Evolutionary conservation across 495 filamentous ascomycete genomes (phyloP), one percentile per base, ranked within the genome.

Genomic region (Xanthoparmelia taractica): DNA sequence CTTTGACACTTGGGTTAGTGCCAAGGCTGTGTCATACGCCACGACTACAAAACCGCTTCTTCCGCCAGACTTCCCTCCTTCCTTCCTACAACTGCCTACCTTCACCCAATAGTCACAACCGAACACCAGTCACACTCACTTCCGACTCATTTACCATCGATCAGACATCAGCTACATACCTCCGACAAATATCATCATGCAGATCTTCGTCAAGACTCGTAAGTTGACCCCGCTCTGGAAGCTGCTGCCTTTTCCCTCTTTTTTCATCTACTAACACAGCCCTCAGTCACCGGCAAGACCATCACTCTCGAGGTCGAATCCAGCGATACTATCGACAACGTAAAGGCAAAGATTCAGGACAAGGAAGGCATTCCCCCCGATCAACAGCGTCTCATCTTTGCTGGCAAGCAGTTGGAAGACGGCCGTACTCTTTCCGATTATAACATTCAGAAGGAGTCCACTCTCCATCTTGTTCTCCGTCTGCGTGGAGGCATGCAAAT

Each of bases 401-500:
- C 93, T 66, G 93, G 93, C 66, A 97, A 97, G 86, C 93, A 97
- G 74, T 86, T 97, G 17, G 93, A 97, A 74, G 93, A 97, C 73
- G 93, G 93, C 66, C 93, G 93, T 63, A 97, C 93, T 65, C 84
- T 97, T 10, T 92, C 88, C 63, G 93, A 97, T 75, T 97, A 97
- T 82, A 97, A 97, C 75, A 97, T 97, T 63, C 94, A 97, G 79
- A 97, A 97, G 84, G 93, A 97, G 77, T 92, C 87, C 17, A 97
- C 93, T 31, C 88, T 97, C 36, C 93, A 97, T 72, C 78, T 97
- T 33, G 93, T 97, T 64, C 92, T 97, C 58, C 94, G 93, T 79
- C 91, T 97, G 15, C 94, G 93, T 80, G 93, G 93, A 78, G 93
- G 93, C 74, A 97, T 97, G 93, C 93, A 97, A 76, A 97, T 97